Evolutionary conservation across 495 filamentous ascomycete species (phyloP), one percentile per base, ranked within the genome.

Genomic region (Penicillium ucsense): DNA sequence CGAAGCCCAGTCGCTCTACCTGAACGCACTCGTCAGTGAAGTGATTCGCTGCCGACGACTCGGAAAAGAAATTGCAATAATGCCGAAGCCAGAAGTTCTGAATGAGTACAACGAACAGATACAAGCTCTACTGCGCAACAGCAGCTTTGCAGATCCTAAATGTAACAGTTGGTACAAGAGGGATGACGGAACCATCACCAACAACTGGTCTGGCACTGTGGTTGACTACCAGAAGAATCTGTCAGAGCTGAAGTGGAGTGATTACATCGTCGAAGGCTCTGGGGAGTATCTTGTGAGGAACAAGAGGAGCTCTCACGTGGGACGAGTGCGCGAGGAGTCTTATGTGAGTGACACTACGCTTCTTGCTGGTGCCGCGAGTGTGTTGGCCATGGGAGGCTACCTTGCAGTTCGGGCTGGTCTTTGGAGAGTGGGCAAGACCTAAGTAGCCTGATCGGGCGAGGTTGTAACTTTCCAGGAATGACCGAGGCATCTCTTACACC

Each of bases 91-190:
- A 7, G 52, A 57, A 0, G 61, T 54, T 6, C 44, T 76, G 11
- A 50, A 66, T 12, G 58, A 47, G 12, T 79, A 67, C 54, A 77
- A 81, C 46, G 55, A 65, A 4, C 46, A 61, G 11, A 54, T 81
- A 3, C 77, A 82, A 48, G 50, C 50, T 0, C 43, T 53, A 5
- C 59, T 81, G n/a, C 39, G 55, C 20, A 56, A 53, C 29, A 69
- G 60, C 11, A 66, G 61, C 38, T 82, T 76, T 47, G 76, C 75
- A 9, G 74, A 82, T 47, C 69, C 70, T 1, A 69, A 67, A 31
- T 81, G 77, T 54, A 66, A 62, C n/a, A 69, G 60, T 12, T 81
- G 77, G 76, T 81, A 80, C 53, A 80, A 79, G 61, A 69, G 62
- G 35, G 64, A 70, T 1, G 63, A 71, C 8, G 79, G 76, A 2